phyloP scores from a whole-genome alignment of 352 stramenopile genomes.

The Globisporangium paddicum region DNA sequence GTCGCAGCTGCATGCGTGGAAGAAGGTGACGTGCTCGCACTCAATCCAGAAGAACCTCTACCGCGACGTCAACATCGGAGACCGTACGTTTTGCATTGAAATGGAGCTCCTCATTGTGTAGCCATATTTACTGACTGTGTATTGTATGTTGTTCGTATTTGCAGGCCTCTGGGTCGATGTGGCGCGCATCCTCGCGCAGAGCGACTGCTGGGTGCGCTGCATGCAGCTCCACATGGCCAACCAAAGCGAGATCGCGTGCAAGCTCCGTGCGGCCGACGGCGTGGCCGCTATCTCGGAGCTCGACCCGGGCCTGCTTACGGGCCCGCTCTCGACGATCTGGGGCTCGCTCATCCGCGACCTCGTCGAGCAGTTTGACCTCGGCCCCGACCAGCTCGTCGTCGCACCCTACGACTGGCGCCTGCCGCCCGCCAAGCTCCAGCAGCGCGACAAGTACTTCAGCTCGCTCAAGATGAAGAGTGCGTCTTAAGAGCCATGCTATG shows the following conservation, averaged over 20 bases:
- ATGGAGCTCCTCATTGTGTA: background rate
- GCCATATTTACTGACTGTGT: background rate
- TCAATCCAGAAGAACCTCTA: constrained; percentile 77
- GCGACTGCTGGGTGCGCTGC: constrained; percentile 73
- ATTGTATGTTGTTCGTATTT: background rate
- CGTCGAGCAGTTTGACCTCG: constrained; percentile 61
- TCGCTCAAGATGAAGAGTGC: constrained; percentile 69
- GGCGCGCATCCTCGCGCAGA: constrained; percentile 59
- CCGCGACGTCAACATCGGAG: constrained; percentile 68
- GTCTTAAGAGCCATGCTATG: constrained; percentile 2
- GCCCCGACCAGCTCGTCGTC: constrained; percentile 63
- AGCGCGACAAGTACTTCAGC: constrained; percentile 73
- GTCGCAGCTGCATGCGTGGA: constrained; percentile 74
- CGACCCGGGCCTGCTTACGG: constrained; percentile 70
- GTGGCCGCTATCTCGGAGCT: constrained; percentile 64
- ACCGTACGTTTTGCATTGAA: too few species aligned
- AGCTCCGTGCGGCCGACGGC: constrained; percentile 59
- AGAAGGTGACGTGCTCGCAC: constrained; percentile 44
- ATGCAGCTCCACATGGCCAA: constrained; percentile 69
- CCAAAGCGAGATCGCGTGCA: constrained; percentile 69
- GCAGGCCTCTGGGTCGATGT: constrained; percentile 70
- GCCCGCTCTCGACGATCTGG: constrained; percentile 71
- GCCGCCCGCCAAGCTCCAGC: constrained; percentile 61
- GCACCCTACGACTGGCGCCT: constrained; percentile 80
- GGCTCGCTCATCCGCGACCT: constrained; percentile 59